Conservation (phyloP, 208 protist species). For the Phytomonas francai region DNA sequence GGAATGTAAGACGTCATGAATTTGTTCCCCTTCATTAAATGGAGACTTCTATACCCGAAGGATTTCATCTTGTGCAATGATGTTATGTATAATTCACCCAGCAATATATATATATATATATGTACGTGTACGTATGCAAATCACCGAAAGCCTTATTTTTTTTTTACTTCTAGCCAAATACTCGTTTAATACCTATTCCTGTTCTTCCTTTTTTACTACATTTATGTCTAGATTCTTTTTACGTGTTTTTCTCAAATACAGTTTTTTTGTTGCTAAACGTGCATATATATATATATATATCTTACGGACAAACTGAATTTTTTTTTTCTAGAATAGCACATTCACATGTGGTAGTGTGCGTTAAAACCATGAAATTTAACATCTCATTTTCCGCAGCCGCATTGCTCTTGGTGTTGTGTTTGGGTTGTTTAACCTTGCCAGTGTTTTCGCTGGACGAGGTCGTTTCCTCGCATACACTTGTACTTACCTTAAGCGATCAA, state of each 20-base stretch:
- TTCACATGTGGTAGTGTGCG: neutral
- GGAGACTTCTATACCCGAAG: neutral
- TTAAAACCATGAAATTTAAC: neutral
- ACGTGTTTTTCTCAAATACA: neutral
- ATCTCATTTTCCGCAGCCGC: neutral
- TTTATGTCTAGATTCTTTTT: neutral
- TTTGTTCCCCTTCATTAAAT: neutral
- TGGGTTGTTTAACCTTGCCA: neutral
- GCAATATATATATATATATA: neutral
- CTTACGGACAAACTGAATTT: neutral
- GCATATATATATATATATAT: neutral
- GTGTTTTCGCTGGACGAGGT: neutral
- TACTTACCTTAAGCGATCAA: neutral
- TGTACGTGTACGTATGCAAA: neutral
- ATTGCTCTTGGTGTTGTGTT: neutral
- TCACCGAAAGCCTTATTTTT: slow-evolving; percentile 5
- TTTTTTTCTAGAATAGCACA: neutral
- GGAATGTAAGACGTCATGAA: neutral
- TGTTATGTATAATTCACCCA: neutral
- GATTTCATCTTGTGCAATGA: neutral
- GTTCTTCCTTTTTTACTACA: neutral
- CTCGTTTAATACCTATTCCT: slow-evolving; percentile 8
- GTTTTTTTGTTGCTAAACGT: neutral
- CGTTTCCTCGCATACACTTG: neutral
- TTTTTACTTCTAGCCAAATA: slow-evolving; percentile 8